Conservation (phyloP, 78 protist genomes). For the Reticulomyxa filosa region DNA sequence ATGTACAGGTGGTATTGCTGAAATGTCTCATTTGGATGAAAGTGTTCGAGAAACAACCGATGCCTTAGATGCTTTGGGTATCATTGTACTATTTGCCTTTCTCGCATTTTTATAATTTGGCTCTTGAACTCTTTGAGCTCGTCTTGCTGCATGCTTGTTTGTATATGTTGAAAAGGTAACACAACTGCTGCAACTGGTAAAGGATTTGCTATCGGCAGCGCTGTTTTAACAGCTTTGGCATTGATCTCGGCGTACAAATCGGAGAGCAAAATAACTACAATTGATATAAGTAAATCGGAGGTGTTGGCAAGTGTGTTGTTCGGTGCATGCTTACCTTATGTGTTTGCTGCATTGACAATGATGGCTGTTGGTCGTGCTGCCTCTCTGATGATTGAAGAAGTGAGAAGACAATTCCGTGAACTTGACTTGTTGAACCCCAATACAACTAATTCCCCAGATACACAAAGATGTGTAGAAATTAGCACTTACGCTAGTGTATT, state of each 20-base stretch:
- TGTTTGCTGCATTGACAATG: not conserved
- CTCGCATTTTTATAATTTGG: no score
- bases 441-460: no score
- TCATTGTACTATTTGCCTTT: no score
- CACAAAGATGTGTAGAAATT: no score
- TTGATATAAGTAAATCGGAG: not conserved
- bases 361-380: not conserved
- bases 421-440: no score
- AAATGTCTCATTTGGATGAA: slow-evolving; percentile 11
- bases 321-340: not conserved
- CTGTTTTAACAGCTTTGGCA: slow-evolving; percentile 36
- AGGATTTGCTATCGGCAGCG: slow-evolving; percentile 50
- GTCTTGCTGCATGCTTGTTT: no score
- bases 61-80: slow-evolving; percentile 33
- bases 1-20: slow-evolving; percentile 55
- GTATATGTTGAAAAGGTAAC: no score
- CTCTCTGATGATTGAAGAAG: not conserved
- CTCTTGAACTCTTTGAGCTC: no score
- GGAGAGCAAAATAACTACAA: not conserved
- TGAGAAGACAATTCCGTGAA: no score
- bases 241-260: slow-evolving; percentile 29
- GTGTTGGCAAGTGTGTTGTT: not conserved
- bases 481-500: no score
- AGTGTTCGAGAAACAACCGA: slow-evolving; percentile 36
- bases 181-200: slow-evolving; percentile 57